Conservation (phyloP, 208 protist genomes). For the Leptomonas pyrrhocoris region DNA sequence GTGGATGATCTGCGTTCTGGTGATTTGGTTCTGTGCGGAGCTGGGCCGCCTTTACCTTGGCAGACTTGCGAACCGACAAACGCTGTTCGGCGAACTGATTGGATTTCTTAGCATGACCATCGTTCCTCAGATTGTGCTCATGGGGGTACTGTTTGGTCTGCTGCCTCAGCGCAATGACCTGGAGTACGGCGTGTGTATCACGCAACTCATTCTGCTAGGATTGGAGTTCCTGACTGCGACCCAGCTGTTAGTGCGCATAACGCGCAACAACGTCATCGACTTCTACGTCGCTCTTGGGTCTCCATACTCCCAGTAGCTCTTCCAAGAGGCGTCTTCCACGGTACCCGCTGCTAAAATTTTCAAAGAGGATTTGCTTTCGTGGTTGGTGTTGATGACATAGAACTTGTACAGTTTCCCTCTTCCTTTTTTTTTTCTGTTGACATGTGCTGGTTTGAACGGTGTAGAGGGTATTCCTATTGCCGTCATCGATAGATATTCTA, state of each 20-base stretch:
- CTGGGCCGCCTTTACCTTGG: constrained; percentile 58
- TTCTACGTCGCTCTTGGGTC: constrained; percentile 61
- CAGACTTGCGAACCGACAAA: constrained; percentile 40
- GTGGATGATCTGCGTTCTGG: constrained; percentile 52
- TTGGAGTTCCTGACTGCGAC: constrained; percentile 44
- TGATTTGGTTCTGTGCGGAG: constrained; percentile 62
- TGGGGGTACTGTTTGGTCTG: constrained; percentile 39
- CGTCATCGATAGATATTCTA: no score
- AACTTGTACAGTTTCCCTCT: not conserved
- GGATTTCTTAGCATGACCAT: constrained; percentile 57
- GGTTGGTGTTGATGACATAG: no score
- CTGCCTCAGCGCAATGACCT: constrained; percentile 58
- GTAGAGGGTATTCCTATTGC: no score
- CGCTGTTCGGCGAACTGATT: constrained; percentile 49
- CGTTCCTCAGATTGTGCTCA: constrained; percentile 58
- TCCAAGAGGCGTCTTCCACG: not conserved
- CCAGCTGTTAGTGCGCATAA: constrained; percentile 41
- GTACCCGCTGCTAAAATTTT: not conserved
- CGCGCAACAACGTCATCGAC: constrained; percentile 71
- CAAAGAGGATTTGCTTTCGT: no score
- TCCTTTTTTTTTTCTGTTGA: not conserved
- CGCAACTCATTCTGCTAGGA: constrained; percentile 58
- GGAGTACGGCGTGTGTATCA: constrained; percentile 64
- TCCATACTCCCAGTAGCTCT: constrained; percentile 9
- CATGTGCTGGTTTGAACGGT: not conserved